Percentiles rank a stretch among this genome's conserved stretches.
These are phyloP conservation scores for Kodamaea hsintzibuensis DNA, from an alignment of 805 yeast species.

Conservation along the genomic window DNA sequence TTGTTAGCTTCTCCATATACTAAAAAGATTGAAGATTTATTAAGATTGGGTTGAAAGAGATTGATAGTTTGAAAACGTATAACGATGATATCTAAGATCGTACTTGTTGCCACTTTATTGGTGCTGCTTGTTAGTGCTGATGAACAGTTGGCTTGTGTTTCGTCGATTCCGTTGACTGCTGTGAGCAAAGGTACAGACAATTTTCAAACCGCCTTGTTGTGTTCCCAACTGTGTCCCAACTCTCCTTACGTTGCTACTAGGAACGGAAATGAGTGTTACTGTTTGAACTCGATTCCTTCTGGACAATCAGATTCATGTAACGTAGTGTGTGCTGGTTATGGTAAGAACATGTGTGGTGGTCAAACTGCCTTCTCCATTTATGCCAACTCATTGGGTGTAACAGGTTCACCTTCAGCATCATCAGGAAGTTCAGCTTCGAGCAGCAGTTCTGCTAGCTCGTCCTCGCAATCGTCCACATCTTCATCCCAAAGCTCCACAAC, in stretches of 20 bases:
- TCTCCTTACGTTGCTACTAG: constrained; percentile 40
- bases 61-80: too few relatives aligned
- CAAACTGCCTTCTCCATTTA: constrained; percentile 30
- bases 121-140: constrained; percentile 5
- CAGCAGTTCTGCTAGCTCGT: not conserved
- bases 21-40: too few relatives aligned
- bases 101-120: not conserved
- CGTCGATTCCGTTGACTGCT: constrained; percentile 26
- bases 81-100: not conserved
- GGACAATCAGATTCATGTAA: constrained; percentile 25
- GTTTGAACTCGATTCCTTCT: constrained; percentile 36
- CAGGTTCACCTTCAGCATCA: not conserved
- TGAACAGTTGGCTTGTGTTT: constrained; percentile 28
- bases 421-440: not conserved
- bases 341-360: constrained; percentile 40
- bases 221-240: constrained; percentile 30
- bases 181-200: constrained; percentile 21
- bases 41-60: too few relatives aligned
- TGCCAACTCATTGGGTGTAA: not conserved
- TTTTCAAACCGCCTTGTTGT: constrained; percentile 32
- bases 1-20: too few relatives aligned
- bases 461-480: constrained; percentile 1
- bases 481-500: constrained; percentile 4
- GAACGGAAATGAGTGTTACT: constrained; percentile 39
- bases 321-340: constrained; percentile 37